Base-by-base conservation (phyloP, 768 basidiomycete species). In the Suillus subluteus region DNA sequence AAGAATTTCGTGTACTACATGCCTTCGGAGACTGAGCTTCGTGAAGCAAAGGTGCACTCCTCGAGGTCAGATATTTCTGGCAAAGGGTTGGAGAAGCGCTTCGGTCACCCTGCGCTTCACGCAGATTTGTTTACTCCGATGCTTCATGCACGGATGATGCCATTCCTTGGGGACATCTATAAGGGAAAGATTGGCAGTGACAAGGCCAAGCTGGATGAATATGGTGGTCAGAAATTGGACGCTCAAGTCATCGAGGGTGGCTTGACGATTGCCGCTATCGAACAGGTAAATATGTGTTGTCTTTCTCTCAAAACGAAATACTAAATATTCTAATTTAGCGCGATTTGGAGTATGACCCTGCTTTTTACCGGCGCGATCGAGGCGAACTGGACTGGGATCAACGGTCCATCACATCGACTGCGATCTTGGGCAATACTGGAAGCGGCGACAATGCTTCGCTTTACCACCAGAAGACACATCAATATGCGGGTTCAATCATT, bases 31-130 rank as follows among this genome's bases (percentile, higher is more conserved):
- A 81, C 87, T 2, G 96, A 98, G 76, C 82, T 96, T 48, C 85
- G 85, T 13, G 74, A 83, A 48, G 88, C 90, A 58, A 89, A 93
- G 71, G 85, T 96, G 3, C 86, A 95, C 73, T 93, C 94, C 0
- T 87, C 91, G 63, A 87, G 88, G 58, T 85, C 87, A 1, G 96
- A 98, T 75, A 81, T 84, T 65, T 83, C 84, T 44, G 84, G 90
- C 64, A 85, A 91, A 73, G 86, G 91, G 41, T 86, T 99, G 38
- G 90, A 90, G 80, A 95, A 90, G 75, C 90, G 97, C 37, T 99
- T 99, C 79, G 93, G 96, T 1, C 98, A 99, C 76, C 96, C 98
- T 1, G 92, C 96, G 18, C 83, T 99, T 58, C 88, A 95, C 70
- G 79, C 86, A 15, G 94, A 96, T 63, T 83, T 97, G 56, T 93